Base-by-base conservation (phyloP, 192 early-diverging fungal genomes). In the Thamnidium elegans region DNA sequence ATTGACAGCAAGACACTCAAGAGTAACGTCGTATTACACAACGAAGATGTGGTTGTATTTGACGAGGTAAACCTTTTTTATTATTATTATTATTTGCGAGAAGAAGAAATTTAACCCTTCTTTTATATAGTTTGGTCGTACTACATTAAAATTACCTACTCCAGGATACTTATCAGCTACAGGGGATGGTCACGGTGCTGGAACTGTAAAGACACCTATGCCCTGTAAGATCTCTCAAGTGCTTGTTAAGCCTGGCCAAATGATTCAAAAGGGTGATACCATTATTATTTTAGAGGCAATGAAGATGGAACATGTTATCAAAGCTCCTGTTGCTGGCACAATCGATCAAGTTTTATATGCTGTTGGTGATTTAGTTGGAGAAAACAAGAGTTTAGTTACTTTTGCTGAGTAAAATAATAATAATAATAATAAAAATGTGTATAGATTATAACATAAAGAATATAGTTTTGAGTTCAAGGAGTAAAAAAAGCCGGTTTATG, bases 271-370 rank as follows among this genome's bases (percentile, higher is more conserved):
- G 73, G 94, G 90, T 43, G 80, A 87, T 50, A 83, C 87, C 42
- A 72, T 98, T 32, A 75, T 96, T 3, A 82, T 98, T 32, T 78
- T 98, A 32, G 96, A 98, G 68, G 96, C 96, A 17, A 98, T 98
- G 96, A 98, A 98, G 84, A 98, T 98, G 96, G 96, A 98, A 83
- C 94, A 97, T 62, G 84, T 93, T 50, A 90, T 98, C 63, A 87
- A 86, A 69, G 88, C 92, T 1, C 94, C 94, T 4, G 56, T 76
- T 32, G 75, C 82, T 11, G 95, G 93, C 17, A 79, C 78, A 4
- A 71, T 98, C 56, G 78, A 85, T 34, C 81, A 87, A 46, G 83
- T 98, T 19, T 80, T 85, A 66, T 96, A 90, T 73, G 87, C 76
- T 39, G 87, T 92, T 4, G 94, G 94, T 31, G 94, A 96, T 36